Evolutionary conservation across 257 asterid species (phyloP).

Genomic region (Solanum pinnatisectum): DNA sequence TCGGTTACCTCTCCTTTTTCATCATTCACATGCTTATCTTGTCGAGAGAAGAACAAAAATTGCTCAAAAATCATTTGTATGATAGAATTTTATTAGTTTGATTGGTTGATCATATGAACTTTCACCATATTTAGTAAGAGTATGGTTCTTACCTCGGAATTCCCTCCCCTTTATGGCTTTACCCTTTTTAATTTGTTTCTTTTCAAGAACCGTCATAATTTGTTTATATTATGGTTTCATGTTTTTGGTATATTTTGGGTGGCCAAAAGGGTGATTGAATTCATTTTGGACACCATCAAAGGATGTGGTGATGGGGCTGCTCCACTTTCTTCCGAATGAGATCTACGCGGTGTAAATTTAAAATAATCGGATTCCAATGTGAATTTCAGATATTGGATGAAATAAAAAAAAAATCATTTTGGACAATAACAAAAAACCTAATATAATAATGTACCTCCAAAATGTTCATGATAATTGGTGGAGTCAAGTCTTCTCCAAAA

Average conservation of each 20-base stretch:
- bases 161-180: background rate
- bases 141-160: background rate
- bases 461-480: background rate
- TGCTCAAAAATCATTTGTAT: background rate
- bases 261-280: background rate
- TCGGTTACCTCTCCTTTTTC: background rate
- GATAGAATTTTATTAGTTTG: background rate
- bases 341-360: too few relatives aligned
- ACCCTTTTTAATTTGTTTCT: background rate
- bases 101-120: background rate
- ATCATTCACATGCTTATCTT: background rate
- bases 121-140: background rate
- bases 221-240: background rate
- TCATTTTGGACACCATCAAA: background rate
- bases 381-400: accelerated
- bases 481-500: background rate
- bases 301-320: background rate
- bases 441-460: background rate
- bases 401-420: background rate
- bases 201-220: too few relatives aligned
- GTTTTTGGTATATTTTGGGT: background rate
- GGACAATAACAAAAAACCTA: background rate
- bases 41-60: background rate
- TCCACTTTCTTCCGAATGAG: background rate
- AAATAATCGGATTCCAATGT: accelerated